These are phyloP conservation scores for Pyrenula aspistea DNA, from an alignment of 495 filamentous ascomycete genomes.

Conservation along the genomic window DNA sequence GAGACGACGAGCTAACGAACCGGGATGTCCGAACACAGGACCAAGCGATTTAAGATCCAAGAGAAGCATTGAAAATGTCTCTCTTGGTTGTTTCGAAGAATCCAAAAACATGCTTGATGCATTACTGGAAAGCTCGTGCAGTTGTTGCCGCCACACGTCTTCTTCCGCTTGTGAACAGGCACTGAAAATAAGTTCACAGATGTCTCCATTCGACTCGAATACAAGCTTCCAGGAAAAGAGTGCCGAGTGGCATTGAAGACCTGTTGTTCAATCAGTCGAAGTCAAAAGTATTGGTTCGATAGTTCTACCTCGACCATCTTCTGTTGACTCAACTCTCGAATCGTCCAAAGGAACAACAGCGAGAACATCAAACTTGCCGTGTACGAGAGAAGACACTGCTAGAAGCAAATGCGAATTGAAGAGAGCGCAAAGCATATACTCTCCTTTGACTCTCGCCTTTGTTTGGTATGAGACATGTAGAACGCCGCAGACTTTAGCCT, in stretches of 20 bases:
- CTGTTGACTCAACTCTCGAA: conserved; percentile 59
- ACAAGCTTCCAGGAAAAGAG: conserved; percentile 89
- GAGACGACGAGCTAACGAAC: conserved; percentile 60
- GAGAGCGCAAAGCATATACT: conserved; percentile 80
- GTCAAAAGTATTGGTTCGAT: too few relatives aligned
- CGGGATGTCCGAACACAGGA: conserved; percentile 56
- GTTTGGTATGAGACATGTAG: conserved; percentile 76
- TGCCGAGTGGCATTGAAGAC: conserved; percentile 73
- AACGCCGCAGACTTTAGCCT: conserved; percentile 74
- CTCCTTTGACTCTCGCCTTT: conserved; percentile 49
- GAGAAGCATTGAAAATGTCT: conserved; percentile 37
- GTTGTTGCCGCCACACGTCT: conserved; percentile 49
- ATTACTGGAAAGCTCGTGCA: conserved; percentile 17
- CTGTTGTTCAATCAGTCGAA: conserved; percentile 26
- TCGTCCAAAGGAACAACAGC: conserved; percentile 62
- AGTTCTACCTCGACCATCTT: conserved; percentile 80
- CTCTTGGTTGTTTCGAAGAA: conserved; percentile 13
- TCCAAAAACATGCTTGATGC: conserved; percentile 13
- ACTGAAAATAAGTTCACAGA: conserved; percentile 78
- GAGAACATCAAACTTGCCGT: conserved; percentile 56
- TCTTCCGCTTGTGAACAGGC: conserved; percentile 80
- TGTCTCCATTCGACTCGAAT: conserved; percentile 63
- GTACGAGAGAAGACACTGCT: conserved; percentile 48
- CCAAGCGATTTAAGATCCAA: conserved; percentile 65
- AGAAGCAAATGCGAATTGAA: conserved; percentile 74